These are phyloP conservation scores for Polygonum aviculare DNA, from an alignment of 148 eudicot species.

Conservation along the genomic window DNA sequence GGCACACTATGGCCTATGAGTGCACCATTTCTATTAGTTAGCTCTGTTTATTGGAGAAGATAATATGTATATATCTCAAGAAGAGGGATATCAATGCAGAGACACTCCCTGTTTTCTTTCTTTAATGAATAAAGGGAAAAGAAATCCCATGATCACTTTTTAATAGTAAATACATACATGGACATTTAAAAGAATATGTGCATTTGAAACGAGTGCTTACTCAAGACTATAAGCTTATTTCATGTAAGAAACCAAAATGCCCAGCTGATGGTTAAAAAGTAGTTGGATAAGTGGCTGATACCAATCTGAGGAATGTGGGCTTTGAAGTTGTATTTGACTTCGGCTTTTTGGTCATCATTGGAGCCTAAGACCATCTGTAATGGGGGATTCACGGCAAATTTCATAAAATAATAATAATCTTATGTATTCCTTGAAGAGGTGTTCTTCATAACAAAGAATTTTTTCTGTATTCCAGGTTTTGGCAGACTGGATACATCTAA, in stretches of 20 bases:
- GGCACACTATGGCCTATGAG: not conserved
- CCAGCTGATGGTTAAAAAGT: not conserved
- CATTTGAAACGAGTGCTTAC: not conserved
- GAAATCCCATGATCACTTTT: no score
- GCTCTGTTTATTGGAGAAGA: not conserved
- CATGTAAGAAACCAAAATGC: not conserved
- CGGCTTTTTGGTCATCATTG: not conserved
- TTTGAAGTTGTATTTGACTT: not conserved
- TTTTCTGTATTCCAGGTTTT: conserved; percentile 47
- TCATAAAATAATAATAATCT: not conserved
- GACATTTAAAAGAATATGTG: not conserved
- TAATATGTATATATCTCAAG: not conserved
- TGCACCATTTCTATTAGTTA: no score
- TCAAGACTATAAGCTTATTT: not conserved
- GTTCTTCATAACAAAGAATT: not conserved
- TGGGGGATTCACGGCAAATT: no score
- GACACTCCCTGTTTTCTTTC: not conserved
- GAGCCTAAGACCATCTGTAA: not conserved
- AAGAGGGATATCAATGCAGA: not conserved
- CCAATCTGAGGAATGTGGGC: not conserved
- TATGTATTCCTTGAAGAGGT: not conserved
- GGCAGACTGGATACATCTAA: conserved; percentile 48
- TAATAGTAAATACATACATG: not conserved
- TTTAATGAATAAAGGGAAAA: not conserved
- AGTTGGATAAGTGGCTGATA: not conserved